Evolutionary conservation across 306 rosid genomes (phyloP), one percentile per base, ranked within the genome.

Genomic region (Oemleria cerasiformis): DNA sequence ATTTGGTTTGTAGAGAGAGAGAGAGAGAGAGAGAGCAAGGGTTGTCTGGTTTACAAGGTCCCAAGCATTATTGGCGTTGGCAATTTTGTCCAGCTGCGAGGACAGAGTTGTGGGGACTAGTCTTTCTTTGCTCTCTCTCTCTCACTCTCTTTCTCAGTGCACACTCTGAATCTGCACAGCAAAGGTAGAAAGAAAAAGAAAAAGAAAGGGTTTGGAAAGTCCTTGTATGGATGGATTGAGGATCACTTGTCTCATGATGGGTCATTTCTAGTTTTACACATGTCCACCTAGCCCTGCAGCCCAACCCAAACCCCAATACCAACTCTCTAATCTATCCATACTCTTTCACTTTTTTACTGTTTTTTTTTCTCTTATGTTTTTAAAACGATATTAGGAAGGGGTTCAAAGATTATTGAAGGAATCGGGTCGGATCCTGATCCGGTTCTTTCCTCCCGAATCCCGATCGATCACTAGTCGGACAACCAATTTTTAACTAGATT

Each of bases 11-110:
- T 50, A 73, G 53, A 55, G 60, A 75, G 49, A 66, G 40, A 61
- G 39, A 64, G 59, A 48, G 66, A 39, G 60, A 41, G 71, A 61
- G 58, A 70, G 71, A 72, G 73, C 51, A 43, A 30, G 78, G 77
- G 73, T 63, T 90, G 88, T 88, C 89, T 86, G 84, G 83, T 83
- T 88, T 86, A 73, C 80, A 86, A 86, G 85, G 85, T 77, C 92
- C 87, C 83, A 86, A 89, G 86, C 96, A 87, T 91, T 94, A 94
- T 94, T 94, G 98, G 90, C 82, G 83, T 87, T 83, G 87, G 88
- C 92, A 90, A 90, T 79, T 87, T 90, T 88, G 97, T 90, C 96
- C 82, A 40, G 78, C 90, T 85, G 86, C 88, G 81, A 73, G 68
- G 87, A 88, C 92, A 88, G 80, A 66, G 92, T 79, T 87, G 98